These are phyloP conservation scores for Exophiala sp. DNA, from an alignment of 2,329 filamentous ascomycete species.

Conservation along the genomic window DNA sequence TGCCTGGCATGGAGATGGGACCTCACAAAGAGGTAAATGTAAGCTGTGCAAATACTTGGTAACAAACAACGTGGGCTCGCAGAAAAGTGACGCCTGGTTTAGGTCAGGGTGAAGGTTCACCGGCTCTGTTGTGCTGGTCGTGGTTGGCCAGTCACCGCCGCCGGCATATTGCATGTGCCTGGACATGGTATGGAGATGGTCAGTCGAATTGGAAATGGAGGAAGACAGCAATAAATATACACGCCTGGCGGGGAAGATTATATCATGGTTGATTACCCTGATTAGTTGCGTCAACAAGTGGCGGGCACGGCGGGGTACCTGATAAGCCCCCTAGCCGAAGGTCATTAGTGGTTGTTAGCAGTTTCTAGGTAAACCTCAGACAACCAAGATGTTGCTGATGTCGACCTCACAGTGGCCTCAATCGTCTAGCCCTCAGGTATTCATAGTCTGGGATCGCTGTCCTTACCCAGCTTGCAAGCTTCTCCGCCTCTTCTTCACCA, in stretches of 20 bases:
- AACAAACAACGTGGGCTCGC: conserved; percentile 1
- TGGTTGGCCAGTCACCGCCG: too few species aligned
- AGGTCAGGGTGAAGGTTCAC: too few species aligned
- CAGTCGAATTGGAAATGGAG: too few species aligned
- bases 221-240: neutral
- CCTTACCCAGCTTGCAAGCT: conserved; percentile 30
- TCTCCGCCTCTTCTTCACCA: conserved; percentile 29
- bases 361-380: too few species aligned
- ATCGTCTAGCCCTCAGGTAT: conserved; percentile 32
- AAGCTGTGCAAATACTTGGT: too few species aligned
- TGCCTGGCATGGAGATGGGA: neutral
- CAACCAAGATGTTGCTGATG: too few species aligned
- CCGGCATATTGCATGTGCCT: too few species aligned
- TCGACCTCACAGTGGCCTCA: neutral
- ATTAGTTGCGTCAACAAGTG: neutral
- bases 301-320: neutral
- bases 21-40: too few species aligned
- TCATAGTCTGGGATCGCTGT: conserved; percentile 41
- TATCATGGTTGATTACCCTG: neutral
- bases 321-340: neutral
- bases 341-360: too few species aligned
- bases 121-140: too few species aligned
- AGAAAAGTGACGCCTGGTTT: too few species aligned
- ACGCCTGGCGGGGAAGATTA: neutral
- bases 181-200: too few species aligned